Evolutionary conservation across 2,329 filamentous ascomycete species (phyloP).

Genomic region (Cytospora piceicola): DNA sequence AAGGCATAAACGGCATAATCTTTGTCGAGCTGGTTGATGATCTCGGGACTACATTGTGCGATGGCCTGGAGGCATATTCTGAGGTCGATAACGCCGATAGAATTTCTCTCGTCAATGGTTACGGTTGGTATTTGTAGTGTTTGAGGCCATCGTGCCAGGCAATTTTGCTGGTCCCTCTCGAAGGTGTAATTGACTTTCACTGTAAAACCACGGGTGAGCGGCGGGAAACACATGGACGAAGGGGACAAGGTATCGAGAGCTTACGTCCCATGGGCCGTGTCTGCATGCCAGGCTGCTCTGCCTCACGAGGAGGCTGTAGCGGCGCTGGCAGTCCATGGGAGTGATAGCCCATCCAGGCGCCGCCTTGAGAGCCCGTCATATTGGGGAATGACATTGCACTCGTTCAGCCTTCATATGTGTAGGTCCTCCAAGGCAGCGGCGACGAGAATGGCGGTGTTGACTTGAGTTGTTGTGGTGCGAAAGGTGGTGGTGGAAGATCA

Average conservation of each 20-base stretch:
- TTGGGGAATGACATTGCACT: constrained; percentile 28
- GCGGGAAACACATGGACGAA: constrained; percentile 8
- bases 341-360: constrained; percentile 29
- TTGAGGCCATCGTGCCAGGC: constrained; percentile 83
- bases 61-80: constrained; percentile 86
- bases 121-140: constrained; percentile 80
- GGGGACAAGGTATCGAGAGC: constrained; percentile 40
- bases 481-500: neutral
- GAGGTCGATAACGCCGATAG: constrained; percentile 87
- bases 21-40: constrained; percentile 69
- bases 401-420: constrained; percentile 21
- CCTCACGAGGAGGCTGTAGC: constrained; percentile 33
- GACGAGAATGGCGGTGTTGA: constrained; percentile 8
- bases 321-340: constrained; percentile 36
- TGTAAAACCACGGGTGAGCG: constrained; percentile 43
- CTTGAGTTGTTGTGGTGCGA: neutral
- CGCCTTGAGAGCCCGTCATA: constrained; percentile 35
- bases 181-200: constrained; percentile 98
- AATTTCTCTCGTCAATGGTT: constrained; percentile 74
- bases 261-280: constrained; percentile 69
- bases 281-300: constrained; percentile 56
- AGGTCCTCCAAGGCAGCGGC: neutral
- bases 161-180: constrained; percentile 86
- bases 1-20: constrained; percentile 98
- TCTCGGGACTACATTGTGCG: constrained; percentile 77